Evolutionary conservation across 1,284 basidiomycete species (phyloP).

Genomic region (Malassezia dermatis): DNA sequence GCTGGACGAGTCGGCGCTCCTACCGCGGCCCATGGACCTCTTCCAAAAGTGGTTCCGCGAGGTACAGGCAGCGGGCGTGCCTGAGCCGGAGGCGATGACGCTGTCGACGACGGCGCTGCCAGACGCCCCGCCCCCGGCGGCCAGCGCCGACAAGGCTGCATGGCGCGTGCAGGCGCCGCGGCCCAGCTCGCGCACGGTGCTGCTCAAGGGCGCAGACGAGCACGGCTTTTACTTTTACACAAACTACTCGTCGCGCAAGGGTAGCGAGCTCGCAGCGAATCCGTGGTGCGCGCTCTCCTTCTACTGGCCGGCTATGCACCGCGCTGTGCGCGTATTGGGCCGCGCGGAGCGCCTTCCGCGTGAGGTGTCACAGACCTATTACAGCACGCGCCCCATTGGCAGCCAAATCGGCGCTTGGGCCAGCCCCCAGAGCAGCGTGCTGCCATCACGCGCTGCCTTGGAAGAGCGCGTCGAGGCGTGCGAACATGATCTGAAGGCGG

Average conservation of each 20-base stretch:
- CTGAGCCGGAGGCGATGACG: slow-evolving; percentile 45
- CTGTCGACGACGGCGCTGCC: slow-evolving; percentile 29
- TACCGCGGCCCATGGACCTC: slow-evolving; percentile 30
- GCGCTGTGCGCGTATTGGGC: slow-evolving; percentile 75
- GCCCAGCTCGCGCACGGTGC: slow-evolving; percentile 77
- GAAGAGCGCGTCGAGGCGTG: slow-evolving; percentile 57
- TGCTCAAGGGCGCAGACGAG: slow-evolving; percentile 67
- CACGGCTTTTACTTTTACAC: slow-evolving; percentile 82
- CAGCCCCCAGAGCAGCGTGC: slow-evolving; percentile 69
- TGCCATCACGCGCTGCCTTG: slow-evolving; percentile 60
- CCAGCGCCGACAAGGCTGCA: neutral
- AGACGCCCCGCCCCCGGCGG: slow-evolving; percentile 9
- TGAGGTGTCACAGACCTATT: slow-evolving; percentile 74
- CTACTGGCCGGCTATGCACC: slow-evolving; percentile 79
- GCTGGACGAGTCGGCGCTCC: slow-evolving; percentile 23
- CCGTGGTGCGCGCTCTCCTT: slow-evolving; percentile 67
- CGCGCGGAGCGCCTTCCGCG: slow-evolving; percentile 63
- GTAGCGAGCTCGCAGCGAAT: slow-evolving; percentile 61
- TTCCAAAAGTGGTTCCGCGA: slow-evolving; percentile 41
- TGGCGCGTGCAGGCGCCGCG: slow-evolving; percentile 15
- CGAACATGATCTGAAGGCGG: slow-evolving; percentile 55
- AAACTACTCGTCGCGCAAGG: slow-evolving; percentile 89
- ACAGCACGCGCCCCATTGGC: slow-evolving; percentile 67
- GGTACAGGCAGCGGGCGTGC: slow-evolving; percentile 27
- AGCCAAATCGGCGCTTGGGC: slow-evolving; percentile 85